These are phyloP conservation scores for Ilex paraguariensis DNA, from an alignment of 305 asterid genomes.

Conservation along the genomic window DNA sequence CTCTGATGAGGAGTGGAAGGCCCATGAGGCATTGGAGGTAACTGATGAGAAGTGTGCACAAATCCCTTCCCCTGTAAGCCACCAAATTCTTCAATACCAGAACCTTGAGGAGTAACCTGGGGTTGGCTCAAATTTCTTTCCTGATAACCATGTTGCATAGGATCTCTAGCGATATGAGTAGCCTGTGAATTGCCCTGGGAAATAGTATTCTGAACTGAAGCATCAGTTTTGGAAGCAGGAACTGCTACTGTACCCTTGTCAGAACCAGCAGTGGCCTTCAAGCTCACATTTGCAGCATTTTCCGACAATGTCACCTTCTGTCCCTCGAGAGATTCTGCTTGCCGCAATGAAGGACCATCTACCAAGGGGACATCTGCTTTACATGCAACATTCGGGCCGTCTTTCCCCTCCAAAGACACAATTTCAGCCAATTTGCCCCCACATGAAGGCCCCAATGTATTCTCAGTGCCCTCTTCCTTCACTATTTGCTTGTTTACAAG, in stretches of 20 bases:
- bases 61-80: no score
- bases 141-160: no score
- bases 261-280: constrained; percentile 19
- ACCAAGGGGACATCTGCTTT: constrained; percentile 25
- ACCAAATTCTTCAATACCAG: neutral
- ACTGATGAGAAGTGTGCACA: constrained; percentile 6
- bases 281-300: constrained; percentile 9
- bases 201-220: no score
- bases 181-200: no score
- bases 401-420: constrained; percentile 24
- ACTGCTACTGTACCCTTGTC: constrained; percentile 1
- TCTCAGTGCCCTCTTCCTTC: constrained; percentile 29
- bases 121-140: no score
- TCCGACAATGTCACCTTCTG: neutral
- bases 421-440: constrained; percentile 36
- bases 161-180: no score
- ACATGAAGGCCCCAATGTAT: constrained; percentile 33
- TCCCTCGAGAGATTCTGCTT: neutral
- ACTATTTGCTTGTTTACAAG: constrained; percentile 32
- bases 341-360: neutral
- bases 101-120: neutral
- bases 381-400: constrained; percentile 9
- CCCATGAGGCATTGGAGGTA: constrained; percentile 13
- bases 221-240: no score
- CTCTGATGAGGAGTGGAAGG: constrained; percentile 15